Evolutionary conservation across 331 rosid species (phyloP).

Genomic region (Cucumis variabilis): DNA sequence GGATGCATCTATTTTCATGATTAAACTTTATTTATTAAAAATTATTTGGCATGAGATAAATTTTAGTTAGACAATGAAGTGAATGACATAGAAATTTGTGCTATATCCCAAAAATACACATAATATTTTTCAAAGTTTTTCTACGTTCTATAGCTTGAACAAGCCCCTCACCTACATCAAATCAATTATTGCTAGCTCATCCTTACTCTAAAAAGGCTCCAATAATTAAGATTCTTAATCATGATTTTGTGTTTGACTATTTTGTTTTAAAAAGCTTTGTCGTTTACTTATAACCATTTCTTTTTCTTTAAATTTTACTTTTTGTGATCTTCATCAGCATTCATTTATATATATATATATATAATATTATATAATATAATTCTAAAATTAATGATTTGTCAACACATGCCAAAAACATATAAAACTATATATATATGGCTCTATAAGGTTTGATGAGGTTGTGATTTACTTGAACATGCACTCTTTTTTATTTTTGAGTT

Average conservation of each 20-base stretch:
- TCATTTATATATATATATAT: no score
- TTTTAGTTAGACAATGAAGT: no score
- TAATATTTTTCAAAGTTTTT: not conserved
- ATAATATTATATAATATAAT: no score
- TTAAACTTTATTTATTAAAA: no score
- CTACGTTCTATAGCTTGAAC: not conserved
- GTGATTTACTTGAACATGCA: not conserved
- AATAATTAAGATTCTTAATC: slow-evolving; percentile 23
- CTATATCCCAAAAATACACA: no score
- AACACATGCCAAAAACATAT: not conserved
- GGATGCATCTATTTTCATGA: no score
- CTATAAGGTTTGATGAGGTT: not conserved
- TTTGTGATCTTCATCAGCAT: not conserved
- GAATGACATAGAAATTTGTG: no score
- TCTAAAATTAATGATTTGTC: no score
- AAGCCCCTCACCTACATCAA: slow-evolving; percentile 2
- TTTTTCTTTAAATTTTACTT: slow-evolving; percentile 4
- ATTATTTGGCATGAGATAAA: no score
- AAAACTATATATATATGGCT: not conserved
- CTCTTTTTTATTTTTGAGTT: not conserved
- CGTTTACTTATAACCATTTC: not conserved
- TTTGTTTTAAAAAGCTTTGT: slow-evolving; percentile 9
- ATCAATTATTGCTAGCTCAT: slow-evolving; percentile 11
- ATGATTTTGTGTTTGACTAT: slow-evolving; percentile 24
- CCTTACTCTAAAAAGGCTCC: slow-evolving; percentile 13